phyloP scores from a whole-genome alignment of 805 yeast genomes.

The Sugiyamaella americana region DNA sequence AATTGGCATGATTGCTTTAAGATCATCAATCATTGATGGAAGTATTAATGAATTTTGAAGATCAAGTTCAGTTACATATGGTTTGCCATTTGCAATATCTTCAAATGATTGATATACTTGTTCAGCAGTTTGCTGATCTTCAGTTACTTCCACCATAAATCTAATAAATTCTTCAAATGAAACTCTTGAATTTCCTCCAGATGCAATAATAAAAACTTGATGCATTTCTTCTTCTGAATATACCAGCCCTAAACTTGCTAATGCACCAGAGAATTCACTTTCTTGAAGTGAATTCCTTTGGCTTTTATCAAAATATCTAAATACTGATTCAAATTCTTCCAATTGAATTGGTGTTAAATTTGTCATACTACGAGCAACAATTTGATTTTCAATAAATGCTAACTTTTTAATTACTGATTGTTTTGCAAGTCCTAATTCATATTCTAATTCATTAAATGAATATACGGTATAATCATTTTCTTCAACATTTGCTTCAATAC shows the following conservation, averaged over 20 bases:
- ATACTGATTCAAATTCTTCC: constrained; percentile 41
- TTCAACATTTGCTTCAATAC: constrained; percentile 34
- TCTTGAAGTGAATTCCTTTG: constrained; percentile 36
- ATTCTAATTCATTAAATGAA: constrained; percentile 36
- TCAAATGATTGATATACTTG: constrained; percentile 37
- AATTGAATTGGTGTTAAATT: constrained; percentile 34
- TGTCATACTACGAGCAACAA: constrained; percentile 32
- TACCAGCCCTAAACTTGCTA: constrained; percentile 38
- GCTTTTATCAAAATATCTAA: constrained; percentile 37
- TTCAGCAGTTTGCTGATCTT: constrained; percentile 35
- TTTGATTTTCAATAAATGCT: constrained; percentile 39
- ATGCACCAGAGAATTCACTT: constrained; percentile 39
- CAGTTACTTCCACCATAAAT: constrained; percentile 36
- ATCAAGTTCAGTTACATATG: constrained; percentile 36
- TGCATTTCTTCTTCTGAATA: constrained; percentile 33
- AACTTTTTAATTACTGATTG: constrained; percentile 36
- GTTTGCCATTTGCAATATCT: constrained; percentile 37
- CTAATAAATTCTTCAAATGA: constrained; percentile 31
- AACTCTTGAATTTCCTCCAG: constrained; percentile 25
- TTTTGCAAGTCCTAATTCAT: constrained; percentile 35
- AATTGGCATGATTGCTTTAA: constrained; percentile 28
- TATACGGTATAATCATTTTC: constrained; percentile 35
- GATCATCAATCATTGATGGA: constrained; percentile 28
- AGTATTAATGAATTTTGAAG: constrained; percentile 34
- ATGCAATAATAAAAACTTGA: constrained; percentile 33